Conservation (phyloP, 768 basidiomycete genomes). For the Inosperma sp. region DNA sequence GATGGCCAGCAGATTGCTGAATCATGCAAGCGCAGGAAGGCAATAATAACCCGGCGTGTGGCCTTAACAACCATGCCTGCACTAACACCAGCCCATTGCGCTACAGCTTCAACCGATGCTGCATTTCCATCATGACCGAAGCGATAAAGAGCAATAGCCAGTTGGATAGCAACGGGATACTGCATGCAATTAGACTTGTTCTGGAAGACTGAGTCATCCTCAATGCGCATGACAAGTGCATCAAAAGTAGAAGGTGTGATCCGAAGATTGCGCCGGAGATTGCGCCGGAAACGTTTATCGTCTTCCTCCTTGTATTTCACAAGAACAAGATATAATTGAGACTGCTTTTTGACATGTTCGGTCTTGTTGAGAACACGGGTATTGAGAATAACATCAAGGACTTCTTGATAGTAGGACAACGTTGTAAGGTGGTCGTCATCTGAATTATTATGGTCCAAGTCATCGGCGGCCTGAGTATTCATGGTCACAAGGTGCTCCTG, state of each 20-base stretch:
- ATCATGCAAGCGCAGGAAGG: slow-evolving; percentile 28
- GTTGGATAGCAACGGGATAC: slow-evolving; percentile 21
- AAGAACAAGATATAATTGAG: no score
- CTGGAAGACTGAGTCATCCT: slow-evolving; percentile 7
- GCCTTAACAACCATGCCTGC: slow-evolving; percentile 26
- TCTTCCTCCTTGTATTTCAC: no score
- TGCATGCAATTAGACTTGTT: slow-evolving; percentile 7
- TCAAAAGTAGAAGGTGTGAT: slow-evolving; percentile 33
- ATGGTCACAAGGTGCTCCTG: no score
- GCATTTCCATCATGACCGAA: slow-evolving; percentile 41
- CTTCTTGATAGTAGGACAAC: no score
- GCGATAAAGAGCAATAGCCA: slow-evolving; percentile 35
- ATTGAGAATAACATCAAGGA: no score
- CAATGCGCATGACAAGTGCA: slow-evolving; percentile 17
- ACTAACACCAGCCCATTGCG: slow-evolving; percentile 34
- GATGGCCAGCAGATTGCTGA: slow-evolving; percentile 26
- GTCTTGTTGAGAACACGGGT: no score
- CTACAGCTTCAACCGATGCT: slow-evolving; percentile 27
- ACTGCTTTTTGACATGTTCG: no score
- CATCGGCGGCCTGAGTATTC: no score
- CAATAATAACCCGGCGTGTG: slow-evolving; percentile 26
- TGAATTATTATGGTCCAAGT: no score
- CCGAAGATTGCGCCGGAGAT: slow-evolving; percentile 28
- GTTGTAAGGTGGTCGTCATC: no score
- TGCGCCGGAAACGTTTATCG: no score